Evolutionary conservation across 225 moss, liverwort and hornwort genomes (phyloP), one percentile per base, ranked within the genome.

Genomic region (Pleurozium schreberi): DNA sequence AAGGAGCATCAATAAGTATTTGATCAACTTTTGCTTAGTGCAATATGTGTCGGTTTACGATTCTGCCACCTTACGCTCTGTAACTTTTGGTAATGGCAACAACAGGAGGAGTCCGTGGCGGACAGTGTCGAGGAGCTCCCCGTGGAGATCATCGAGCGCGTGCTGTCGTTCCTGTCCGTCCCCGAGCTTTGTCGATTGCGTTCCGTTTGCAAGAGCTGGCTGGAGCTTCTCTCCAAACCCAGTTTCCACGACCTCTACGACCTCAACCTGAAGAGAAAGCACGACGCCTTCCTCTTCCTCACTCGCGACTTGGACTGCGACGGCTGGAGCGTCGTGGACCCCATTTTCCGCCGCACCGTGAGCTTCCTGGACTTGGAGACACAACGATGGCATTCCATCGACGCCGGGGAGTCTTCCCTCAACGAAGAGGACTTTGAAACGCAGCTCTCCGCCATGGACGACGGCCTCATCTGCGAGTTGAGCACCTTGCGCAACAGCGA

Each of bases 131-230:
- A 85, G 47, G 89, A 90, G 81, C 93, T 94, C 5, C 92, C 93
- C 36, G 78, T 88, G 38, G 93, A 94, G 88, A 90, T 92, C 10
- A 71, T 92, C 22, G 93, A 94, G 91, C 92, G 90, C 23, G 88
- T 94, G 59, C 91, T 94, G 12, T 87, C 88, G 40, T 92, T 92
- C 79, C 74, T 94, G 33, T 81, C 93, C 8, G 82, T 94, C 59
- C 92, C 91, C 5, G 90, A 89, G 34, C 81, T 94, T 64, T 94
- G 93, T 88, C 83, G 90, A 57, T 49, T 89, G 60, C 92, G 92
- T 50, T 73, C 83, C 50, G 90, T 92, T 18, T 92, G 93, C 92
- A 94, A 91, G 91, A 75, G 64, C 28, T 94, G 93, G 91, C 82
- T 78, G 34, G 92, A 88, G 82, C 86, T 94, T 49, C 84, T 92